Evolutionary conservation across 1,284 basidiomycete genomes (phyloP).

Genomic region (Malassezia yamatoensis): DNA sequence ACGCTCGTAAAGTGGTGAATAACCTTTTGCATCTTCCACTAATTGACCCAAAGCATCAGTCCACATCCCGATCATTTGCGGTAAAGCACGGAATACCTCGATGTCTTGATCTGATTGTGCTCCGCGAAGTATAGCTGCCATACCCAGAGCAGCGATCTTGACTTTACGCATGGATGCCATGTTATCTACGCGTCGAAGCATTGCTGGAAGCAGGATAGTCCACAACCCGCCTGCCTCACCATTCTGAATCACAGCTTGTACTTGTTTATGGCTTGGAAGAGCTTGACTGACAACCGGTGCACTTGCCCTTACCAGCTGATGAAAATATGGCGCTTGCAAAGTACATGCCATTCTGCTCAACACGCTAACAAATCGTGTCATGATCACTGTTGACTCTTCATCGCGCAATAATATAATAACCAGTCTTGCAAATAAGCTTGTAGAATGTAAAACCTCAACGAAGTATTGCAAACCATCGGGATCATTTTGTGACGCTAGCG

Average conservation of each 20-base stretch:
- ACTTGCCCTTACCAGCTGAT: conserved; percentile 24
- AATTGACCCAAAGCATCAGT: conserved; percentile 36
- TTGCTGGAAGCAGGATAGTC: conserved; percentile 19
- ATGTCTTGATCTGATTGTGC: conserved; percentile 8
- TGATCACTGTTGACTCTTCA: conserved; percentile 32
- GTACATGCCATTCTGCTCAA: conserved; percentile 33
- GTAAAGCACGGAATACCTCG: conserved; percentile 18
- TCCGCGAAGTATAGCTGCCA: conserved; percentile 21
- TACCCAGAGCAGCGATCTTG: conserved; percentile 30
- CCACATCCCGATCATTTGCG: conserved; percentile 36
- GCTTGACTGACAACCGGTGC: conserved; percentile 17
- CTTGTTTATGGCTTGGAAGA: neutral
- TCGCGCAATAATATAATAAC: conserved; percentile 27
- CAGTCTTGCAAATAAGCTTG: conserved; percentile 27
- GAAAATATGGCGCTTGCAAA: conserved; percentile 21
- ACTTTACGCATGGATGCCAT: conserved; percentile 34
- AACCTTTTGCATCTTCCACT: conserved; percentile 20
- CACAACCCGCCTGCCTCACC: conserved; percentile 4
- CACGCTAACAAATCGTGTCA: conserved; percentile 28
- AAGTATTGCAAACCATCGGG: conserved; percentile 17
- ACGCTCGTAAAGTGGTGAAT: conserved; percentile 7
- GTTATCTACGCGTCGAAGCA: conserved; percentile 31
- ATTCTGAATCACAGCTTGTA: neutral
- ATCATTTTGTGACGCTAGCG: conserved; percentile 12
- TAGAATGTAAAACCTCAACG: conserved; percentile 23